Conservation (phyloP, 108 stramenopile species). For the Cyclotella kingstonii region DNA sequence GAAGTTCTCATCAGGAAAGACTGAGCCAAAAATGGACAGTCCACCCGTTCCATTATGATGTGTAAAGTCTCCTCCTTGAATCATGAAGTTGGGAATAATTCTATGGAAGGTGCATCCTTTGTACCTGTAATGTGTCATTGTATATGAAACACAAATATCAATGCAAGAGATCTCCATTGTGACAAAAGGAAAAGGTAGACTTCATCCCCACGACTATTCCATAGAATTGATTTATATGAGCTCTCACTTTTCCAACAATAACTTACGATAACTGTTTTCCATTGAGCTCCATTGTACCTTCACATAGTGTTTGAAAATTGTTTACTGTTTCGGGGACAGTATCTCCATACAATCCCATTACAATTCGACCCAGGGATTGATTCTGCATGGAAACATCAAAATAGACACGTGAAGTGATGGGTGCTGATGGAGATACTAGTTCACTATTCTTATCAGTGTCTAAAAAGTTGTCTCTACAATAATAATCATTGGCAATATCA, state of each 20-base stretch:
- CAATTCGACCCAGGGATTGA: slow-evolving; percentile 77
- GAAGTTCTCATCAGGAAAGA: slow-evolving; percentile 97
- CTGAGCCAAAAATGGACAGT: slow-evolving; percentile 54
- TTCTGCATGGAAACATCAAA: slow-evolving; percentile 85
- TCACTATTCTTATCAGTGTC: slow-evolving; percentile 1
- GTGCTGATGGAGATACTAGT: slow-evolving; percentile 22
- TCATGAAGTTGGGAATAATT: slow-evolving; percentile 92
- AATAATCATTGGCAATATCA: background rate
- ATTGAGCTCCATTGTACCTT: slow-evolving; percentile 54
- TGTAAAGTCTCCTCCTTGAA: slow-evolving; percentile 94
- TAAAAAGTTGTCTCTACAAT: background rate
- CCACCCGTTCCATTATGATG: slow-evolving; percentile 92
- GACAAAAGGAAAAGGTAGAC: no score
- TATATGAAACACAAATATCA: no score
- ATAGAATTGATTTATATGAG: no score
- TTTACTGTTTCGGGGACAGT: slow-evolving; percentile 86
- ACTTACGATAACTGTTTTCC: slow-evolving; percentile 47
- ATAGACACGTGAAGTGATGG: slow-evolving; percentile 59
- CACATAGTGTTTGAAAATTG: slow-evolving; percentile 85
- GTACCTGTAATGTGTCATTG: slow-evolving; percentile 63
- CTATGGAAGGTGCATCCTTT: slow-evolving; percentile 88
- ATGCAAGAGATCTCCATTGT: no score
- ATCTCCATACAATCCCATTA: slow-evolving; percentile 88
- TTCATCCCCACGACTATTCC: no score
- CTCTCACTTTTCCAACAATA: slow-evolving; percentile 53